These are phyloP conservation scores for Chaetomium tenue DNA, from an alignment of 495 filamentous ascomycete species.

Conservation along the genomic window DNA sequence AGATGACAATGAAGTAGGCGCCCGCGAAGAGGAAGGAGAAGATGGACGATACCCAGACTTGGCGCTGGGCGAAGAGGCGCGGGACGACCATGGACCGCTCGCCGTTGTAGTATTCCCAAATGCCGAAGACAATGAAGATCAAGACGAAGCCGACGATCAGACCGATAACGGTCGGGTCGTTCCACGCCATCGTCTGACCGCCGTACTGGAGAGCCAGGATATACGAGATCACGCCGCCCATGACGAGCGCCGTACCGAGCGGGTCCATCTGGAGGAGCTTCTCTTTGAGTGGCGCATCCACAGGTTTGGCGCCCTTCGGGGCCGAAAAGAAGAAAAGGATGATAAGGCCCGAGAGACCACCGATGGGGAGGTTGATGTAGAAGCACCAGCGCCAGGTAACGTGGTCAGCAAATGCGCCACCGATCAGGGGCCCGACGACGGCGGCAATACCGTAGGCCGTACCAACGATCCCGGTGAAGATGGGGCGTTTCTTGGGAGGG, in stretches of 20 bases:
- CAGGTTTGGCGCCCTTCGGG: slow-evolving; percentile 26
- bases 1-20: slow-evolving; percentile 49
- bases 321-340: slow-evolving; percentile 51
- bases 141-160: slow-evolving; percentile 63
- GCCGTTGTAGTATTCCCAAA: slow-evolving; percentile 52
- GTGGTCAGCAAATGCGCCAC: slow-evolving; percentile 34
- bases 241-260: slow-evolving; percentile 60
- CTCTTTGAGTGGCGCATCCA: slow-evolving; percentile 28
- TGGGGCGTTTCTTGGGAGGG: slow-evolving; percentile 46
- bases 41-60: slow-evolving; percentile 39
- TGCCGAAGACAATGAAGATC: slow-evolving; percentile 48
- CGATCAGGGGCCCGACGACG: slow-evolving; percentile 38
- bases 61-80: slow-evolving; percentile 46
- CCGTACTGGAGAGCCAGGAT: slow-evolving; percentile 83
- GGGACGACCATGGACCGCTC: slow-evolving; percentile 47
- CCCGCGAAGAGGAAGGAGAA: slow-evolving; percentile 47
- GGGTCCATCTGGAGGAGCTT: slow-evolving; percentile 60
- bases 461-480: slow-evolving; percentile 50
- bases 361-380: slow-evolving; percentile 72
- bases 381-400: slow-evolving; percentile 70
- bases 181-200: slow-evolving; percentile 64
- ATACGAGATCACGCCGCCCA: slow-evolving; percentile 67
- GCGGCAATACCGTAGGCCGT: slow-evolving; percentile 47
- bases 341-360: slow-evolving; percentile 57
- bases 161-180: slow-evolving; percentile 60